Base-by-base conservation (phyloP, 192 early-diverging fungal species). In the Dissophora globulifera region DNA sequence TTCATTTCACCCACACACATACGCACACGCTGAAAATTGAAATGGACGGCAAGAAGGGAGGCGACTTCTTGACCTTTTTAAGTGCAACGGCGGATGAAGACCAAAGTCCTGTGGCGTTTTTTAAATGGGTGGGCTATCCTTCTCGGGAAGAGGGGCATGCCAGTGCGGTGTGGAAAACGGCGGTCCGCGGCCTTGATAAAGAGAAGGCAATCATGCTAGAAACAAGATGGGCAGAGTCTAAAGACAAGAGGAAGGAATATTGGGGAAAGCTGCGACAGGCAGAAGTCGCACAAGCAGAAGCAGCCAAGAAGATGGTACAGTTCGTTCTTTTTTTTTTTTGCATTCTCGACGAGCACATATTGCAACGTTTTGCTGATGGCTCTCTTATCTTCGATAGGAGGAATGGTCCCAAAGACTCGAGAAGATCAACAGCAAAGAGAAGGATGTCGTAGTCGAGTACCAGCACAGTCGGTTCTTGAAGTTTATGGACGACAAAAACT, bases 121-220 rank as follows among this genome's bases (percentile, higher is more conserved):
- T 68, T 60, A 58, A 69, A 69, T 69, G 57, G 67, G 67, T 58
- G 50, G 58, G 58, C 50, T 69, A 38, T 60, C 49, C 56, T 60
- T 69, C 67, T 60, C 31, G 58, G 49, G 60, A 43, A 25, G 50
- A 69, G 58, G 58, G 50, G 50, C 58, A 59, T 59, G 66, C 66
- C 29, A 26, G 32, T 42, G 66, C 66, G 22, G 56, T 68, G 30
- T 69, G 67, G 67, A 60, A 69, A 32, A 69, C 67, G 7, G 29
- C 57, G 43, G 55, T 59, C 35, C 66, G 66, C 40, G 41, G 66
- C 49, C 56, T 59, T 68, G 56, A 59, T 59, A 32, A 32, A 58
- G 56, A 58, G 40, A 58, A 58, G 20, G 55, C 65, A 50, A 40
- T 67, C 20, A 35, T 32, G 55, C 43, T 67, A 51, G 65, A 67